phyloP scores from a whole-genome alignment of 2,329 filamentous ascomycete genomes.

The Colletotrichum euphorbiae region DNA sequence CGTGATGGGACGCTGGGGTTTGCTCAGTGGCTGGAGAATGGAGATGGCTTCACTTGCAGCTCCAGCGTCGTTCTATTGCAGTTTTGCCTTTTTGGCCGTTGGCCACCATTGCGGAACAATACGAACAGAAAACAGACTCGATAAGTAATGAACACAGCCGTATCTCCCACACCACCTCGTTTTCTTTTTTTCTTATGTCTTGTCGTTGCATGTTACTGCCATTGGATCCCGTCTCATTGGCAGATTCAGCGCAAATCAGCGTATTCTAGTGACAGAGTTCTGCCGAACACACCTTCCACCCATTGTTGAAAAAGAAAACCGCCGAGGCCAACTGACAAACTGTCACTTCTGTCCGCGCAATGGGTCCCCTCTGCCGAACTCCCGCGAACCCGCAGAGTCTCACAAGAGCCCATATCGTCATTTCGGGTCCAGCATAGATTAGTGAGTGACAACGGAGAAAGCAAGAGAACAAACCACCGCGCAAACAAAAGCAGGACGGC shows the following conservation, averaged over 20 bases:
- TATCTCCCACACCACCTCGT: constrained; percentile 23
- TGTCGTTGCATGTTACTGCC: constrained; percentile 21
- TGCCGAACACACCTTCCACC: constrained; percentile 9
- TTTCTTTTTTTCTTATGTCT: background rate
- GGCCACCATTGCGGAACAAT: background rate
- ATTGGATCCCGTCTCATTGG: constrained; percentile 26
- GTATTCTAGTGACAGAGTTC: constrained; percentile 11
- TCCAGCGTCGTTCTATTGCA: no score
- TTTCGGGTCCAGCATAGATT: constrained; percentile 14
- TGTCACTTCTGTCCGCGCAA: constrained; percentile 29
- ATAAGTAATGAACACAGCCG: background rate
- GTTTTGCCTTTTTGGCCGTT: no score
- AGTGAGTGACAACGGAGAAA: constrained; percentile 7
- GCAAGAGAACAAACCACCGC: background rate
- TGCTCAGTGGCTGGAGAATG: constrained; percentile 35
- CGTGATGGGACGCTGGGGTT: constrained; percentile 8
- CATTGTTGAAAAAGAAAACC: background rate
- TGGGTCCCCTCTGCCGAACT: background rate
- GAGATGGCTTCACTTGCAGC: constrained; percentile 33
- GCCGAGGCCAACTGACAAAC: background rate
- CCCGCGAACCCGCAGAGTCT: background rate
- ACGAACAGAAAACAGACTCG: background rate
- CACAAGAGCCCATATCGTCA: constrained; percentile 25
- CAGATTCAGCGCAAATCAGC: constrained; percentile 2
- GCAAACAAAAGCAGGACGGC: background rate